Evolutionary conservation across 257 asterid genomes (phyloP).

Genomic region (Dorcoceras hygrometricum): DNA sequence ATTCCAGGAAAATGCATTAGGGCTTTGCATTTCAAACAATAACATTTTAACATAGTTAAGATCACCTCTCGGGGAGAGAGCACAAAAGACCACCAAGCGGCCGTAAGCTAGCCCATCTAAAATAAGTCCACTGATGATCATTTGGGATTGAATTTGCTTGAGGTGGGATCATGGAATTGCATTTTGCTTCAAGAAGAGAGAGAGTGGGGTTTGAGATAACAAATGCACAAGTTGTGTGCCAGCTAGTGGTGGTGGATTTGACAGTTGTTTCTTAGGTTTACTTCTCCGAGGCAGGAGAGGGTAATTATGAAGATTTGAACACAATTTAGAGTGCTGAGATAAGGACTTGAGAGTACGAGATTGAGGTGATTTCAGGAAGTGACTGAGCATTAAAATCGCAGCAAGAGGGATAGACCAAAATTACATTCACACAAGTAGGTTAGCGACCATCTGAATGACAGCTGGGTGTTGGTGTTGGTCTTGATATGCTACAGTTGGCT

Average conservation of each 20-base stretch:
- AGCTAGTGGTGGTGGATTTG: constrained; percentile 20
- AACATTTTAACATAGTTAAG: constrained; percentile 51
- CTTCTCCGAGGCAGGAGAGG: constrained; percentile 34
- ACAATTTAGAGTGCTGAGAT: constrained; percentile 4
- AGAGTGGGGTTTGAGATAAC: constrained; percentile 69
- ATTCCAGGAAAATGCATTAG: constrained; percentile 75
- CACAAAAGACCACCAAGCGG: constrained; percentile 70
- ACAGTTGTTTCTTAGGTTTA: constrained; percentile 31
- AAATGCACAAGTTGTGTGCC: constrained; percentile 66
- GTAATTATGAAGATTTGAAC: constrained; percentile 23
- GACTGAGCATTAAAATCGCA: constrained; percentile 28
- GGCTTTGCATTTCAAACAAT: constrained; percentile 42
- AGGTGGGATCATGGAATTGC: constrained; percentile 69
- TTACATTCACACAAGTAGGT: neutral
- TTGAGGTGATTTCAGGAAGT: constrained; percentile 28
- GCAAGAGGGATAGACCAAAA: neutral
- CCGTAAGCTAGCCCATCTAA: constrained; percentile 67
- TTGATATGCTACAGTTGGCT: neutral
- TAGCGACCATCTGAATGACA: neutral
- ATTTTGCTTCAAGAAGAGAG: constrained; percentile 57
- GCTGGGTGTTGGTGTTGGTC: neutral
- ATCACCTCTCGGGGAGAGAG: constrained; percentile 56
- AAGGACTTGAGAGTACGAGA: constrained; percentile 21
- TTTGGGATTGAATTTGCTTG: constrained; percentile 70
- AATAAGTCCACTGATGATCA: constrained; percentile 51